phyloP scores from a whole-genome alignment of 345 rosid genomes.

The Syzygium aqueum region DNA sequence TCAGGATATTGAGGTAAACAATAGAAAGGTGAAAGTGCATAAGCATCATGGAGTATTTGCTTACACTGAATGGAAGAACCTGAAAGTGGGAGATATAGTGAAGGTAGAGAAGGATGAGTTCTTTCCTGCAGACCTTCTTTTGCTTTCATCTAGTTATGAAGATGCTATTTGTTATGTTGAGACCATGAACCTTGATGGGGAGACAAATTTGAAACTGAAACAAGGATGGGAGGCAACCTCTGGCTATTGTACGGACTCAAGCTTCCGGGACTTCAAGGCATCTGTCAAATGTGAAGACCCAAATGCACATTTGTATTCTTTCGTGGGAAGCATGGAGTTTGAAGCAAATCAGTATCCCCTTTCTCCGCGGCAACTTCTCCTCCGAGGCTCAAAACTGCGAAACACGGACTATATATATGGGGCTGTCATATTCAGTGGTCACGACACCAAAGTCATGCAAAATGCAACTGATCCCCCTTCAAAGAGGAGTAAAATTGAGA shows the following conservation, averaged over 20 bases:
- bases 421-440: constrained; percentile 75
- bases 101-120: constrained; percentile 72
- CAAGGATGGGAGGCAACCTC: constrained; percentile 72
- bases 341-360: constrained; percentile 50
- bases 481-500: constrained; percentile 85
- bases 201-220: constrained; percentile 77
- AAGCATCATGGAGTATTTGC: constrained; percentile 38
- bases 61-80: constrained; percentile 51
- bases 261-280: constrained; percentile 50
- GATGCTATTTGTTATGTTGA: constrained; percentile 87
- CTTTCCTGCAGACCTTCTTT: constrained; percentile 77
- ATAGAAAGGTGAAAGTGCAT: constrained; percentile 68
- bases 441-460: constrained; percentile 86
- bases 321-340: constrained; percentile 65
- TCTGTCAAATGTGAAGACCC: constrained; percentile 80
- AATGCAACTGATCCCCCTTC: constrained; percentile 80
- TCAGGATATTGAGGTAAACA: constrained; percentile 74
- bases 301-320: constrained; percentile 74
- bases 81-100: constrained; percentile 76
- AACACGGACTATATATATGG: constrained; percentile 79
- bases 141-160: constrained; percentile 73
- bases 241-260: constrained; percentile 34
- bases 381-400: constrained; percentile 75
- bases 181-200: constrained; percentile 96
- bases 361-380: constrained; percentile 64